Base-by-base conservation (phyloP, 2,329 filamentous ascomycete genomes). In the Fusarium mangiferae region DNA sequence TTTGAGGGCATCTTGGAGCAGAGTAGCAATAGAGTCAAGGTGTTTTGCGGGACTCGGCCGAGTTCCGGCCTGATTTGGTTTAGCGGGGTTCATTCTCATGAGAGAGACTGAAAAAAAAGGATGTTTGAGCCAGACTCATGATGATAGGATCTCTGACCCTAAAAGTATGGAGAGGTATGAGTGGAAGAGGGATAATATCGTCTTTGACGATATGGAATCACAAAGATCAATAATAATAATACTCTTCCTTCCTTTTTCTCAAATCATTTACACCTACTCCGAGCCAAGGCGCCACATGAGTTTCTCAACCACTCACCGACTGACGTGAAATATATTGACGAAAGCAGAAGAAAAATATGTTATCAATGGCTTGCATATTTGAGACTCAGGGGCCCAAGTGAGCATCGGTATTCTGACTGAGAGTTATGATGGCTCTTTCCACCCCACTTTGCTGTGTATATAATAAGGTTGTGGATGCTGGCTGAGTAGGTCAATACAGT, bases 41-140 rank as follows among this genome's bases (percentile, higher is more conserved):
- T 62, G 41, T 58, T 65, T 71, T 64, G 67, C 59, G 49, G 42
- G 51, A 72, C 57, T 59, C 44, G 49, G 66, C 52, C 63, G 55
- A 60, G 46, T 48, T 67, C 54, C n/a, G 28, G 66, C 59, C 62
- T n/a, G 52, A 77, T 61, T 22, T 54, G 66, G 74, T 48, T 66
- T 75, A 77, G 74, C 38, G 74, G 72, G 56, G 64, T n/a, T 46
- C 26, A 6, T 22, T 22, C 20, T 33, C 26, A 58, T 61, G 45
- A n/a, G n/a, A 36, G 14, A 44, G 33, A 33, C 42, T 66, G 30
- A 28, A 18, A 28, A 62, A 38, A 57, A 38, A 26, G n/a, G 55
- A 65, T 66, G 52, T 26, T 26, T 24, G 12, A 35, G 55, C 26
- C 30, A 49, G 28, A 30, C 54, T 67, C 28, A 67, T 68, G 46